Evolutionary conservation across 2,329 filamentous ascomycete genomes (phyloP).

Genomic region (Colletotrichum agaves): DNA sequence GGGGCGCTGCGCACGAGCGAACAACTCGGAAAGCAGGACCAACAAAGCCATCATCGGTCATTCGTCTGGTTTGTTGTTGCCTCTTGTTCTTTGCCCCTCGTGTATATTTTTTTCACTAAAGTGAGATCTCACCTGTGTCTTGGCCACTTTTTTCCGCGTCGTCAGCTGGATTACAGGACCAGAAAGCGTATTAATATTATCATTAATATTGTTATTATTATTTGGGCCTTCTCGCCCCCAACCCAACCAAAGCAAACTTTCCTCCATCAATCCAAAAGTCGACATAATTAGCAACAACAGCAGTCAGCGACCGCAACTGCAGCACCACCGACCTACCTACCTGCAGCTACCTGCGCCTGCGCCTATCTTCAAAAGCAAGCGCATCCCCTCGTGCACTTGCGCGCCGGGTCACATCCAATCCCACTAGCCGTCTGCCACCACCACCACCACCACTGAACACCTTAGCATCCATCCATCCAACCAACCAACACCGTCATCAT

Average conservation of each 20-base stretch:
- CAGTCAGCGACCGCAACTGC: background rate
- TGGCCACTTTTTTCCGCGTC: background rate
- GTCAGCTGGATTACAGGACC: background rate
- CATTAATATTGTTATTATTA: no score
- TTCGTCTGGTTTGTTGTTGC: background rate
- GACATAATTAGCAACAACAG: background rate
- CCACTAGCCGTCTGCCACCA: constrained; percentile 7
- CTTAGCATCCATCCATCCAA: background rate
- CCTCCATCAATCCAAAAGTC: background rate
- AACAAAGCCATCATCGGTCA: background rate
- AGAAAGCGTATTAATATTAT: background rate
- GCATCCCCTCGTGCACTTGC: constrained; percentile 1
- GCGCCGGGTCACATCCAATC: constrained; percentile 1
- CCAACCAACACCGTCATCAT: constrained; percentile 14
- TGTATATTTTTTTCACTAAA: background rate
- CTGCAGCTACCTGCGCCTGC: background rate
- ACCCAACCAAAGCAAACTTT: background rate
- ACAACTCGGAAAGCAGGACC: background rate
- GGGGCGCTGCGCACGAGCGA: constrained; percentile 8
- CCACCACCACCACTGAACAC: no score
- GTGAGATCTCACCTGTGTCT: background rate
- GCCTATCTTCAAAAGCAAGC: constrained; percentile 10
- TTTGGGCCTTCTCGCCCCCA: background rate
- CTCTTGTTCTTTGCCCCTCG: background rate
- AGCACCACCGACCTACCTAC: background rate